A percentile compares a stretch with the other conserved stretches of the same genome.
phyloP scores from a whole-genome alignment of 2,329 filamentous ascomycete species.

The Metarhizium humberi region DNA sequence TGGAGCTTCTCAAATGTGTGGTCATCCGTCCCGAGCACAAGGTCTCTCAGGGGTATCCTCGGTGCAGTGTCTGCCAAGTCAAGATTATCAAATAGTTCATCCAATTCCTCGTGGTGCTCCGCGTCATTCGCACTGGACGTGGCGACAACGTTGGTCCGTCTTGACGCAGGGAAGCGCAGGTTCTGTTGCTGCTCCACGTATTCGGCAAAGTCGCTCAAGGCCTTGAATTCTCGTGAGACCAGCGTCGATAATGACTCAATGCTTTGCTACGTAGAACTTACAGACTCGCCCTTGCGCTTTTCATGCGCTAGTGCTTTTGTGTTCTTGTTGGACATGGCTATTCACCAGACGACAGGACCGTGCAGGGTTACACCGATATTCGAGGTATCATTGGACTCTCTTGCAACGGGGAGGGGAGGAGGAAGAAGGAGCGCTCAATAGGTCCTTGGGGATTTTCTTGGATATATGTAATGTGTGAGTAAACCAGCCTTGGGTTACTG shows the following conservation, averaged over 20 bases:
- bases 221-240: slow-evolving; percentile 26
- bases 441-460: not conserved
- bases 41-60: slow-evolving; percentile 61
- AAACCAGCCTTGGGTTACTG: not conserved
- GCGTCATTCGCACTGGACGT: slow-evolving; percentile 15
- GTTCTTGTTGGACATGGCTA: slow-evolving; percentile 44
- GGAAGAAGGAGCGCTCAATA: not conserved
- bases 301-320: slow-evolving; percentile 63
- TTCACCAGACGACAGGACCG: slow-evolving; percentile 11
- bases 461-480: not conserved
- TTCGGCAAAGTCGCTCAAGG: slow-evolving; percentile 92
- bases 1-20: slow-evolving; percentile 54
- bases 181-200: slow-evolving; percentile 94
- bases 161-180: slow-evolving; percentile 47
- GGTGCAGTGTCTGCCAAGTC: slow-evolving; percentile 66
- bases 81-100: slow-evolving; percentile 84
- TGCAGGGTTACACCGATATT: slow-evolving; percentile 15
- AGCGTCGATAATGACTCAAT: not conserved
- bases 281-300: slow-evolving; percentile 77
- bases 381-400: slow-evolving; percentile 17
- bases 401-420: not conserved
- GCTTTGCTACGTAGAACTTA: slow-evolving; percentile 30
- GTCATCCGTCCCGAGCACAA: slow-evolving; percentile 58
- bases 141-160: slow-evolving; percentile 15
- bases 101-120: slow-evolving; percentile 70